Evolutionary conservation across 2,329 filamentous ascomycete genomes (phyloP), one percentile per base, ranked within the genome.

Genomic region (Nothopassalora personata): DNA sequence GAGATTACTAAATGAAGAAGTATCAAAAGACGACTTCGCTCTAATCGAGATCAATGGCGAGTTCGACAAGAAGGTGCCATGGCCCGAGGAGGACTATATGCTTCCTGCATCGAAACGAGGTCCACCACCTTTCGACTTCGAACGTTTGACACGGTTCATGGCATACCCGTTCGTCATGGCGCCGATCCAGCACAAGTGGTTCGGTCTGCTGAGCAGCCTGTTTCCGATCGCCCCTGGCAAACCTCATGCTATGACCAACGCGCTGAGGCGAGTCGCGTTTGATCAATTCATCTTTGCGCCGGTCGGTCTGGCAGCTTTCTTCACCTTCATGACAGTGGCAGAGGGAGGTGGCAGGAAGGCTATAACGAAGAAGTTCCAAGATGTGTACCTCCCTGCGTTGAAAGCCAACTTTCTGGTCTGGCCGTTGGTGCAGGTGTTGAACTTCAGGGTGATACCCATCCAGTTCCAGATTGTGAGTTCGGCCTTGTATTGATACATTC

Each of bases 161-260:
- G 88, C 90, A 5, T 99, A 97, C 74, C 91, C 91, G 72, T 97
- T 97, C 78, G 84, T 89, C 71, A 97, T 97, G 91, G 91, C 94
- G 4, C 94, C 94, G 0, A 70, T 97, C 33, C 93, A 97, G 74
- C 96, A 96, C 78, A 88, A 90, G 73, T 99, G 94, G 94, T 97
- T 97, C 76, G 84, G 85, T 54, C 92, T 96, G 74, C 79, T 99
- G 64, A 88, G 86, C 34, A 82, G 80, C 65, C 81, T 86, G 9
- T 99, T 99, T 70, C 94, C 94, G 5, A 86, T 97, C 53, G 87
- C 87, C 1, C 63, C 58, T 8, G 68, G 67, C n/a, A 67, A 63
- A 47, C 27, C 27, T 11, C 27, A 51, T 19, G 67, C 62, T 51
- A 87, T 91, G 53, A 78, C 81, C 2, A 91, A 91, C 33, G 91